Evolutionary conservation across 169 alveolate species (phyloP).

Genomic region (Amoebophrya sp.): DNA sequence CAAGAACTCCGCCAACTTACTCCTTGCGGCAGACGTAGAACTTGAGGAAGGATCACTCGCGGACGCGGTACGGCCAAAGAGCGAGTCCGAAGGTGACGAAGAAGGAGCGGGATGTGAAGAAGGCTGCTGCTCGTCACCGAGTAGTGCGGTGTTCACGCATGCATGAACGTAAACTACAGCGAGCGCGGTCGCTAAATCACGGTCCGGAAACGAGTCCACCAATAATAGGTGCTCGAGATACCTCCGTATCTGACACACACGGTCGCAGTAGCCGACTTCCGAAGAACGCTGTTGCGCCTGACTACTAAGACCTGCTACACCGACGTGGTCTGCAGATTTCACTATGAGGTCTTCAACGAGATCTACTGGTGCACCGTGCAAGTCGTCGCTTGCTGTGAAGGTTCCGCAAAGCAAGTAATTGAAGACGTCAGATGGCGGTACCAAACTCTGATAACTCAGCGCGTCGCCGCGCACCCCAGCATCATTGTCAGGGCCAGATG

Average conservation of each 20-base stretch:
- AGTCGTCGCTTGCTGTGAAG: too few species aligned
- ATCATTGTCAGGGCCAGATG: too few species aligned
- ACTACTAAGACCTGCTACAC: too few species aligned
- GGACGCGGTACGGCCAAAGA: background rate
- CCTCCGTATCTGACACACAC: background rate
- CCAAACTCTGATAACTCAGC: background rate
- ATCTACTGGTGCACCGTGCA: too few species aligned
- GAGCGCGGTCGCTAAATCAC: background rate
- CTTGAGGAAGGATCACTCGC: background rate
- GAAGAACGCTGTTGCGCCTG: too few species aligned
- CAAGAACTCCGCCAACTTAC: background rate
- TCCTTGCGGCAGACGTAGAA: background rate
- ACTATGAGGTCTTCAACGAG: too few species aligned
- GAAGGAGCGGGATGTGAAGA: too few species aligned
- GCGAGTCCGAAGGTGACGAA: background rate
- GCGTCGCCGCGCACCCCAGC: too few species aligned
- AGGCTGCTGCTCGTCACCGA: background rate
- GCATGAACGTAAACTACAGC: background rate
- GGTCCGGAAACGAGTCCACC: background rate
- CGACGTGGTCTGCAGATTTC: too few species aligned
- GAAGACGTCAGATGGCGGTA: background rate
- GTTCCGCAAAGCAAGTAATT: too few species aligned
- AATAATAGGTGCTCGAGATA: background rate
- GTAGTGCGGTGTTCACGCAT: background rate
- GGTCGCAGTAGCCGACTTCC: too few species aligned